Evolutionary conservation across 345 rosid genomes (phyloP), one percentile per base, ranked within the genome.

Genomic region (Boechera divaricarpa): DNA sequence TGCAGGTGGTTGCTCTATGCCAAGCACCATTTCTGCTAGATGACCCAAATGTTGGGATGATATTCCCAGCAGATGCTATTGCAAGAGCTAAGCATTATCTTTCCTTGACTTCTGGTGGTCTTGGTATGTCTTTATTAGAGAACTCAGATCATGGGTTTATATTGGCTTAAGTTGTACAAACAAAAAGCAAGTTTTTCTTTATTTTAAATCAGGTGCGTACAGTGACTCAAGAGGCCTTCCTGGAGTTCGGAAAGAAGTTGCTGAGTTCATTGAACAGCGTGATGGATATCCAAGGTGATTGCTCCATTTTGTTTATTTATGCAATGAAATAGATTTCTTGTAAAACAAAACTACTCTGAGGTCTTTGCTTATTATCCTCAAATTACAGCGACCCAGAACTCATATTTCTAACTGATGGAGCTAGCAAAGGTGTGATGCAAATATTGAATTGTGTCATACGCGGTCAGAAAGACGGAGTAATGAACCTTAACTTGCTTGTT

Each of bases 401-500:
- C 77, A 85, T 94, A 65, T 94, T 83, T 82, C 88, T 94, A 71
- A 94, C 98, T 42, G 97, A 88, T 85, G 97, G 98, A 77, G 98
- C 98, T 7, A 90, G 97, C 82, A 91, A 91, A 87, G 98, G 98
- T 78, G 97, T 94, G 67, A 94, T 91, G 96, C 97, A 94, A 83
- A 90, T 88, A 59, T 78, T 94, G 81, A 92, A 89, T 73, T 80
- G 91, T 65, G 59, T 92, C 55, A 94, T 94, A 67, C 89, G 95
- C 7, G 85, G 91, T 53, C 80, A 78, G 80, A 82, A 91, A 69
- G 97, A 91, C 78, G 97, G 98, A 81, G 97, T 94, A 87, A 85
- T 75, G 32, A 68, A 48, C 18, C 70, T 31, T 4, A 31, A 41
- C 54, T 63, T 10, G 15, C 45, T 52, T 15, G 31, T 39, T 48